These are phyloP conservation scores for Coemansia sp. DNA, from an alignment of 192 early-diverging fungal species.

Conservation along the genomic window DNA sequence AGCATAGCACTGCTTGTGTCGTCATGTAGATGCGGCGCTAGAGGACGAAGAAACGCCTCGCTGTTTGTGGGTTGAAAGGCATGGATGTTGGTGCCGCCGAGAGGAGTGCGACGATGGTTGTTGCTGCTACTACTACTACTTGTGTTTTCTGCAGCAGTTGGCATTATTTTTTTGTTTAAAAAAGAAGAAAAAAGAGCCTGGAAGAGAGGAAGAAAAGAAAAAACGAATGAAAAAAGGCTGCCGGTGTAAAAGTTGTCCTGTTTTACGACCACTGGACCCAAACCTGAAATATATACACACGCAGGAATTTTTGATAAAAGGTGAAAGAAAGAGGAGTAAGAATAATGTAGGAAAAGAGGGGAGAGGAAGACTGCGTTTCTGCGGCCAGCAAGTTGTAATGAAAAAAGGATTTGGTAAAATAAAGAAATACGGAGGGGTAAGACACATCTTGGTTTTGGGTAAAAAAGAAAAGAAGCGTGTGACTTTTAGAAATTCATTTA, in stretches of 20 bases:
- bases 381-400: too few species aligned
- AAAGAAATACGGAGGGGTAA: too few species aligned
- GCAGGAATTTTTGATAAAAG: too few species aligned
- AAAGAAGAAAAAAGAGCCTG: neutral
- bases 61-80: neutral
- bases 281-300: too few species aligned
- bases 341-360: too few species aligned
- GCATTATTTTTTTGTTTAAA: constrained; percentile 2
- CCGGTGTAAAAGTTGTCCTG: neutral
- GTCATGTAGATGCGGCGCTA: neutral
- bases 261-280: neutral
- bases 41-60: neutral
- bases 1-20: neutral
- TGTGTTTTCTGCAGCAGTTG: neutral
- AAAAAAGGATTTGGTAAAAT: too few species aligned
- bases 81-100: neutral
- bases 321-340: too few species aligned
- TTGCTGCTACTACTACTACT: neutral
- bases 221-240: neutral
- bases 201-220: neutral
- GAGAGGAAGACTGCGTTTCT: too few species aligned
- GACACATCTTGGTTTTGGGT: too few species aligned
- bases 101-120: neutral
- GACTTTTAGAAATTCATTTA: too few species aligned
- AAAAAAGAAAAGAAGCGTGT: too few species aligned